Evolutionary conservation across 2,329 filamentous ascomycete genomes (phyloP), one percentile per base, ranked within the genome.

Genomic region (Exophiala spinifera): DNA sequence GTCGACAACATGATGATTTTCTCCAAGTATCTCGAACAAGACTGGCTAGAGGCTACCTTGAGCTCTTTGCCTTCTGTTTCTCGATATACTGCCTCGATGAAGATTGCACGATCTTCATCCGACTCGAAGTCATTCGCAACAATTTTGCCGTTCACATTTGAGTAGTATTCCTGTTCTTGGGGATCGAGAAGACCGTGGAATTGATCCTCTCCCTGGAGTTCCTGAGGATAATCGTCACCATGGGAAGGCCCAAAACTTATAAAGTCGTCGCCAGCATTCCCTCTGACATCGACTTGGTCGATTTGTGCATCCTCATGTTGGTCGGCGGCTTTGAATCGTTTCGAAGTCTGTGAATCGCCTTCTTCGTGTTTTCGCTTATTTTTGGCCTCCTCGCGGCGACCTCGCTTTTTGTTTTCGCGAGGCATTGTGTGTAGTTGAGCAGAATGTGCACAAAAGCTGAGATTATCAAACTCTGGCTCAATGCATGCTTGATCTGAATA

Each of bases 91-190:
- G 87, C 95, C 57, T 86, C 83, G 44, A 97, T 72, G 66, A 90
- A 91, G 46, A 87, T 66, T 50, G 77, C 75, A 54, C 85, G 81
- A 63, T 91, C 87, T 63, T 96, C 89, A 49, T 83, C 70, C 36
- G 85, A 84, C 37, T 82, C 83, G 69, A 97, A 97, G 69, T 92
- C 84, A 73, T 97, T 94, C 63, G 89, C 73, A 70, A 96, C 91
- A 56, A 99, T 84, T 74, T 95, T 79, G 69, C 95, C 88, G 75
- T 95, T 91, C 50, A 91, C 91, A 45, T 85, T 84, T 62, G 89
- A 87, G 72, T 97, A 99, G 71, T 96, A 96, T 71, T 96, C 91
- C 68, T 96, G 90, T 76, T 99, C 94, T 62, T 95, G 84, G 51
- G 95, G 87, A 65, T 90, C 88, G 21, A 99, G 85, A 78, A 96